These are phyloP conservation scores for Mycena kentingensis DNA, from an alignment of 768 basidiomycete genomes.

Conservation along the genomic window DNA sequence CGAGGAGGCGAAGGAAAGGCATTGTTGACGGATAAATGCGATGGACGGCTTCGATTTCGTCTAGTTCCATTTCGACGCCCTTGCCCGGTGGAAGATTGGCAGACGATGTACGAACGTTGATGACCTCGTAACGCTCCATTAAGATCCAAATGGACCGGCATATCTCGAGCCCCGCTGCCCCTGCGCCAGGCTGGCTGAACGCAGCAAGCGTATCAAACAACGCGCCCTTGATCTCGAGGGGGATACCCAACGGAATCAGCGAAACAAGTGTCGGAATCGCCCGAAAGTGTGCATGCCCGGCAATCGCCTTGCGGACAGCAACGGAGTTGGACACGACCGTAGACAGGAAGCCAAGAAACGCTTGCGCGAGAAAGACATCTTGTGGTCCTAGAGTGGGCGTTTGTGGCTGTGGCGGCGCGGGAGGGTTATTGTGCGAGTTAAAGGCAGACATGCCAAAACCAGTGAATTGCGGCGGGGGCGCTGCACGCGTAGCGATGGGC, in stretches of 20 bases:
- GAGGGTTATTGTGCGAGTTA: conserved; percentile 31
- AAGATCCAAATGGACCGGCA: conserved; percentile 81
- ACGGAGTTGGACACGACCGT: conserved; percentile 76
- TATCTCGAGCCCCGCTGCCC: conserved; percentile 70
- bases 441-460: conserved; percentile 18
- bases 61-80: conserved; percentile 85
- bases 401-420: conserved; percentile 45
- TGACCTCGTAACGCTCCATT: conserved; percentile 84
- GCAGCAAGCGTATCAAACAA: conserved; percentile 79
- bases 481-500: conserved; percentile 47
- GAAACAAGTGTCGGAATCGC: conserved; percentile 80
- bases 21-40: conserved; percentile 86
- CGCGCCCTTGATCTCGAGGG: conserved; percentile 87
- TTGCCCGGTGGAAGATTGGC: conserved; percentile 57
- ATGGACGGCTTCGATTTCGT: conserved; percentile 80
- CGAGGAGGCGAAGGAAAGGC: conserved; percentile 82
- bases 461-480: conserved; percentile 43
- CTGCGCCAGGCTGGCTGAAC: conserved; percentile 82
- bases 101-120: conserved; percentile 62
- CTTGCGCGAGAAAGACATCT: conserved; percentile 76
- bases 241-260: conserved; percentile 77
- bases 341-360: conserved; percentile 79
- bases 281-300: conserved; percentile 75
- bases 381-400: conserved; percentile 59
- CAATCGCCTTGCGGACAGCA: conserved; percentile 75